These are phyloP conservation scores for Amanita pseudoporphyria DNA, from an alignment of 768 basidiomycete species.

Conservation along the genomic window DNA sequence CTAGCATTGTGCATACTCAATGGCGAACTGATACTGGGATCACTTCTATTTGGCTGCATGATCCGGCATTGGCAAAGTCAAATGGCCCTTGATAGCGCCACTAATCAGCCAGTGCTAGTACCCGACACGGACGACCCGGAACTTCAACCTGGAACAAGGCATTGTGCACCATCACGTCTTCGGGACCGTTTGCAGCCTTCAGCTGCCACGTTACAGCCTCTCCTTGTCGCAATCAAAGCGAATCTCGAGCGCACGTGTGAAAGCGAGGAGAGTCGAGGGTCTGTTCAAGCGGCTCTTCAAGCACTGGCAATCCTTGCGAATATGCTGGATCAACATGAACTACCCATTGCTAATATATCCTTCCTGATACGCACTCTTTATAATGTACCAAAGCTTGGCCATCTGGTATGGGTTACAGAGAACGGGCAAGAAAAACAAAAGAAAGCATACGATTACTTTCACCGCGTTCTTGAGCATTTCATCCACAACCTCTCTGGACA, in stretches of 20 bases:
- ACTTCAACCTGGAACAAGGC: not conserved
- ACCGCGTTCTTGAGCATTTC: constrained; percentile 34
- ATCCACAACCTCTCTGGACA: constrained; percentile 23
- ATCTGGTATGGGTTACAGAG: constrained; percentile 29
- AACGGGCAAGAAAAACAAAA: constrained; percentile 19
- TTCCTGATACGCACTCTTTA: constrained; percentile 38
- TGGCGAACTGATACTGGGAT: constrained; percentile 72
- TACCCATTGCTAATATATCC: constrained; percentile 36
- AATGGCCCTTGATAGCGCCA: constrained; percentile 9
- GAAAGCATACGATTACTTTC: constrained; percentile 38
- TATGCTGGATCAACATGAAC: constrained; percentile 38
- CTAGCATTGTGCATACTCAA: constrained; percentile 61
- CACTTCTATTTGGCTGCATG: constrained; percentile 55
- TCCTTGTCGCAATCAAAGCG: constrained; percentile 24
- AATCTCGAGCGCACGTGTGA: constrained; percentile 20
- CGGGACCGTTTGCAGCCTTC: not conserved
- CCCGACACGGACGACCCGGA: constrained; percentile 1
- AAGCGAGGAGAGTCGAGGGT: constrained; percentile 12
- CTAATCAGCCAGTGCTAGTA: constrained; percentile 1
- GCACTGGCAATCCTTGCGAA: constrained; percentile 50
- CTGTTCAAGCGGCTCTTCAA: constrained; percentile 36
- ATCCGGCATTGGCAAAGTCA: constrained; percentile 53
- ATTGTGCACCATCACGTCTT: not conserved
- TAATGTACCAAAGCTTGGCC: constrained; percentile 29
- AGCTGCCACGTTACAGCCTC: constrained; percentile 12